Base-by-base conservation (phyloP, 2,329 filamentous ascomycete species). In the Arachnopeziza araneosa region DNA sequence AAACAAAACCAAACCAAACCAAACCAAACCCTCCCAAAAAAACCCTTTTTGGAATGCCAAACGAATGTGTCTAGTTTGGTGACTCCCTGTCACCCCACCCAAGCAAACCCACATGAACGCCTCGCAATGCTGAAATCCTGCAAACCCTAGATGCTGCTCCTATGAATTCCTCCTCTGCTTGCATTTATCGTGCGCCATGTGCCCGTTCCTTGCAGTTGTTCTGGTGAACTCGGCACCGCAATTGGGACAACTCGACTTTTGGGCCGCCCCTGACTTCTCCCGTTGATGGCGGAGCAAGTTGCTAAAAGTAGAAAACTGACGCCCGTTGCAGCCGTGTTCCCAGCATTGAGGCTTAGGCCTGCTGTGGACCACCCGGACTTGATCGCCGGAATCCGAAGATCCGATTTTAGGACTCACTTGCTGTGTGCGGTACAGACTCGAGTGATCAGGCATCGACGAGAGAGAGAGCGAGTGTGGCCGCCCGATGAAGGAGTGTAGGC, bases 321-420 rank as follows among this genome's bases (percentile, higher is more conserved):
- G 87, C 22, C 93, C 93, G 70, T 97, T 96, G 79, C 93, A 98
- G 12, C 93, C 93, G 71, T 98, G 93, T 63, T 97, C 93, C 90
- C 91, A 98, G 75, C 93, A 97, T 73, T 96, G 91, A 52, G 93
- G 92, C 76, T 96, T 96, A n/a, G 91, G 91, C 65, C 90, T 83
- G 67, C 85, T 87, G 73, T 89, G 88, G 21, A 92, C 81, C 19
- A 92, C 84, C 61, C 89, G 82, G 49, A 90, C 85, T 65, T 85
- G 74, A 54, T 75, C 75, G 24, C 75, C 73, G n/a, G 70, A 70
- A 23, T 76, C 75, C 58, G 74, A 70, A 10, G 72, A 63, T 78
- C 51, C 77, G 72, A 48, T 74, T 73, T 63, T 78, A 75, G 63
- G 63, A 50, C 59, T 76, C 73, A 65, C 67, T 54, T 67, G 61